phyloP scores from a whole-genome alignment of 306 rosid species.

The Inga leiocalycina region DNA sequence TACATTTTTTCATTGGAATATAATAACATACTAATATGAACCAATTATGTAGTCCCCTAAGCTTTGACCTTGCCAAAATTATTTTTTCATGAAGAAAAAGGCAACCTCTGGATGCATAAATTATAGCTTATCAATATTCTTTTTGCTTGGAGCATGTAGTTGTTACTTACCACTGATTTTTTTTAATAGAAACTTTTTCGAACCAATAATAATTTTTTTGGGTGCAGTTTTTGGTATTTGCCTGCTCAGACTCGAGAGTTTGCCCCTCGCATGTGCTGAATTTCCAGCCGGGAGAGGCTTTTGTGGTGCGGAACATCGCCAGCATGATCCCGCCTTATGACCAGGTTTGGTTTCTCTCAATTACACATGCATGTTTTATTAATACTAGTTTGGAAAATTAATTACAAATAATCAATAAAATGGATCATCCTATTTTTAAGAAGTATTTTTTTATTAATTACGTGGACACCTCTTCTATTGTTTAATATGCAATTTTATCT shows the following conservation, averaged over 20 bases:
- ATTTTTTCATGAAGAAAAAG: neutral
- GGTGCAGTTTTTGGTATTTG: conserved; percentile 91
- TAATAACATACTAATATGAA: neutral
- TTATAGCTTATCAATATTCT: neutral
- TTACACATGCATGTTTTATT: neutral
- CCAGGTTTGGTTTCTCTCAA: conserved; percentile 48
- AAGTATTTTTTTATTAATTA: no score
- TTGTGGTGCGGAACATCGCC: conserved; percentile 92
- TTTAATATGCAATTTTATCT: neutral
- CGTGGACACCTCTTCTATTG: neutral
- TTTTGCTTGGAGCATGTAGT: neutral
- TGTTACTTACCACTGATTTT: neutral
- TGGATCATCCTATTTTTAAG: neutral
- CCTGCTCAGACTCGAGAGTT: conserved; percentile 96
- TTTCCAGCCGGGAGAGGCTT: conserved; percentile 97
- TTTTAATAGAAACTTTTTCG: neutral
- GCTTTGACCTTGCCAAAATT: conserved; percentile 3
- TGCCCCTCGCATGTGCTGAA: conserved; percentile 91
- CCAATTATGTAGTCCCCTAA: neutral
- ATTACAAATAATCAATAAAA: neutral
- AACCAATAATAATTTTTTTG: neutral
- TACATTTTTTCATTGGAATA: neutral
- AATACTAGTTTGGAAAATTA: neutral
- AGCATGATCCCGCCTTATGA: conserved; percentile 96
- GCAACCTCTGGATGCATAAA: neutral